A percentile compares a stretch with the other conserved stretches of the same genome.
phyloP scores from a whole-genome alignment of 208 protist species.

The Phytomonas sp. region DNA sequence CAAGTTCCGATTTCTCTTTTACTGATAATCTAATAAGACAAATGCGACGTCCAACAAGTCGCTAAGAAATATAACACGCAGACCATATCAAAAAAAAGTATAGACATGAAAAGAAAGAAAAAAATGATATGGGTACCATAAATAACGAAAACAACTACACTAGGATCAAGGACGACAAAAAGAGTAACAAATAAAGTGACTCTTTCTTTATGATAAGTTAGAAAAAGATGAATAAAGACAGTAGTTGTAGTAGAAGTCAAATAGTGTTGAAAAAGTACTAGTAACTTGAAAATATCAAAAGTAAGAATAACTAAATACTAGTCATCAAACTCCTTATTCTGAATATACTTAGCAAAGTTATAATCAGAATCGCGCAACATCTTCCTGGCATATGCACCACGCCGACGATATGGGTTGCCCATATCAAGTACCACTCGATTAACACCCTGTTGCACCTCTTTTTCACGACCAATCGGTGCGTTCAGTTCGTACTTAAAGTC shows the following conservation, averaged over 20 bases:
- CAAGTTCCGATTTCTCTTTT: background rate
- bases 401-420: conserved; percentile 73
- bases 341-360: conserved; percentile 76
- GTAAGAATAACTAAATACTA: conserved; percentile 13
- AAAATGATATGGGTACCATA: conserved; percentile 2
- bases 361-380: conserved; percentile 73
- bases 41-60: background rate
- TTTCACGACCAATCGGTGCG: conserved; percentile 75
- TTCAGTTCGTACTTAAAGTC: conserved; percentile 85
- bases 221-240: background rate
- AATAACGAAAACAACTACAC: background rate
- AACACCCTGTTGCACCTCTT: conserved; percentile 70
- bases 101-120: conserved; percentile 12
- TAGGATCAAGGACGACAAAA: conserved; percentile 13
- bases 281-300: background rate
- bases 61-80: background rate
- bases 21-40: background rate
- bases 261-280: background rate
- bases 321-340: conserved; percentile 40
- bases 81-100: conserved; percentile 3
- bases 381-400: conserved; percentile 28
- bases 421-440: conserved; percentile 75
- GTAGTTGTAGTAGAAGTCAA: background rate
- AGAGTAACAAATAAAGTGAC: background rate
- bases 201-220: background rate